These are phyloP conservation scores for Pilatotrama ljubarskyi DNA, from an alignment of 768 basidiomycete species.

Conservation along the genomic window DNA sequence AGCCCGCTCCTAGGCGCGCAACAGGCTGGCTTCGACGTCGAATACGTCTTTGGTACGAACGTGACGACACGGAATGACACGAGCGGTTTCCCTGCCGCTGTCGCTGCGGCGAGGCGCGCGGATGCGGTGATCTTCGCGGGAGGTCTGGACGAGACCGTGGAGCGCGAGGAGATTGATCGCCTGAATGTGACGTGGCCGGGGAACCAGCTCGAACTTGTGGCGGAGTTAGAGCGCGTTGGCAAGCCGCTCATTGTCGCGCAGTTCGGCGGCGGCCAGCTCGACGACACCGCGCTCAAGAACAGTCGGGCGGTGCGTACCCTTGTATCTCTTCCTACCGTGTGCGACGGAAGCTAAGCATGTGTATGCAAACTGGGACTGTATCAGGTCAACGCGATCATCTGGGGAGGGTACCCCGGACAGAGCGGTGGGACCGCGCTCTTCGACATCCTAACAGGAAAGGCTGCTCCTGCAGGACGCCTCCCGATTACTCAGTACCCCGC, in stretches of 20 bases:
- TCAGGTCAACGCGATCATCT: constrained; percentile 54
- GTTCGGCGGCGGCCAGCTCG: constrained; percentile 59
- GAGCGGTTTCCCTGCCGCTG: constrained; percentile 50
- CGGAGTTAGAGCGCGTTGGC: constrained; percentile 43
- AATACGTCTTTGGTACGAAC: constrained; percentile 44
- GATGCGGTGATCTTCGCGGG: constrained; percentile 55
- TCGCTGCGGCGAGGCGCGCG: constrained; percentile 48
- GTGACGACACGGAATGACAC: constrained; percentile 39
- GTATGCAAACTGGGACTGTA: background rate
- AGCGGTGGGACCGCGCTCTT: constrained; percentile 54
- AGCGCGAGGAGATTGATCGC: constrained; percentile 50
- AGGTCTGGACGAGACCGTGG: constrained; percentile 52
- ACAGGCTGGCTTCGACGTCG: constrained; percentile 47
- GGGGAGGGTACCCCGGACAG: constrained; percentile 61
- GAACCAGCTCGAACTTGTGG: constrained; percentile 51
- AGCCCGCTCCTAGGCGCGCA: constrained; percentile 52
- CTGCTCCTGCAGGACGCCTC: constrained; percentile 55
- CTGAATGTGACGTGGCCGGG: constrained; percentile 55
- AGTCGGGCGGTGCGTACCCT: constrained; percentile 39
- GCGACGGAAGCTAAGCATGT: background rate
- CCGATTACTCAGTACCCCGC: constrained; percentile 55
- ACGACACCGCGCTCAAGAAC: constrained; percentile 46
- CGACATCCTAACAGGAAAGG: constrained; percentile 52
- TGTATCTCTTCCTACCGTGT: background rate
- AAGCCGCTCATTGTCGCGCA: constrained; percentile 57